These are phyloP conservation scores for Taphrina sp. DNA, from an alignment of 1,139 yeast species.

Conservation along the genomic window DNA sequence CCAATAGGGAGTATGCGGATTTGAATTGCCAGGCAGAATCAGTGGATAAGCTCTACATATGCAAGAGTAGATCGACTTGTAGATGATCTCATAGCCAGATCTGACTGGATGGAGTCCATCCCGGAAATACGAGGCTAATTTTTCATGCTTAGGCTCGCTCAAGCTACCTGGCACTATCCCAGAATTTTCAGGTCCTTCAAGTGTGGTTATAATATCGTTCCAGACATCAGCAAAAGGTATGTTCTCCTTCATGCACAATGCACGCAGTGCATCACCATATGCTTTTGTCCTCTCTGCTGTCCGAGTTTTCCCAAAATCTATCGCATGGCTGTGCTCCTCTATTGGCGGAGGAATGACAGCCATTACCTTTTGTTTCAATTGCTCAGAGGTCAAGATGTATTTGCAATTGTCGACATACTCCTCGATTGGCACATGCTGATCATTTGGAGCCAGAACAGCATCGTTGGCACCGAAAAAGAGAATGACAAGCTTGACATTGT, in stretches of 20 bases:
- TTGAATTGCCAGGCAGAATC: neutral
- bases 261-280: conserved; percentile 54
- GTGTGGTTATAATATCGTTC: conserved; percentile 45
- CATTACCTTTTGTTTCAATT: conserved; percentile 45
- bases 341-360: conserved; percentile 67
- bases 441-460: conserved; percentile 43
- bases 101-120: conserved; percentile 74
- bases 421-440: conserved; percentile 24
- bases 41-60: neutral
- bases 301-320: conserved; percentile 39
- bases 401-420: conserved; percentile 4
- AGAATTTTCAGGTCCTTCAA: conserved; percentile 37
- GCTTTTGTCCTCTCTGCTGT: conserved; percentile 47
- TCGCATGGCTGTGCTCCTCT: conserved; percentile 46
- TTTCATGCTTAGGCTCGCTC: conserved; percentile 5
- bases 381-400: neutral
- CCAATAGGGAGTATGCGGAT: conserved; percentile 21
- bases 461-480: conserved; percentile 80
- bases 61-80: conserved; percentile 33
- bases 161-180: conserved; percentile 32
- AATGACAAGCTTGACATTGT: conserved; percentile 49
- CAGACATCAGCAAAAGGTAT: conserved; percentile 59
- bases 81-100: conserved; percentile 58
- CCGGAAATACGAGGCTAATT: conserved; percentile 40
- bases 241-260: conserved; percentile 49